Conservation (phyloP, 2,329 filamentous ascomycete genomes). For the Nannizzia gypsea region DNA sequence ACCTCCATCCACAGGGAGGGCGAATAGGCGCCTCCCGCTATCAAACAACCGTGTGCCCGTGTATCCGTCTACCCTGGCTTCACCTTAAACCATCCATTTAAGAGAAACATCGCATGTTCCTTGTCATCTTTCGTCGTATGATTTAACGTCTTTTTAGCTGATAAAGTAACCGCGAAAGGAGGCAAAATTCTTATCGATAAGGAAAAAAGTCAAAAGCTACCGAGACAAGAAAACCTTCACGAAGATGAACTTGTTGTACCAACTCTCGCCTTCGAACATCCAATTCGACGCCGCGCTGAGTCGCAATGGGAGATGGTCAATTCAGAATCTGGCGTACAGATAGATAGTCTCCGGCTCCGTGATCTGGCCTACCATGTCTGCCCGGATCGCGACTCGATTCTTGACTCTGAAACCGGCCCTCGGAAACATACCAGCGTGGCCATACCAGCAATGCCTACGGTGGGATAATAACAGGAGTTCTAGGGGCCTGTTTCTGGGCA, state of each 20-base stretch:
- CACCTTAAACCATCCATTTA: too few relatives aligned
- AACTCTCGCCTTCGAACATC: not conserved
- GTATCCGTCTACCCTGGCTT: too few relatives aligned
- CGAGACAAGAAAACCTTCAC: not conserved
- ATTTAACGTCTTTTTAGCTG: not conserved
- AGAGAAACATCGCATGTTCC: not conserved
- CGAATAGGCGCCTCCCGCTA: too few relatives aligned
- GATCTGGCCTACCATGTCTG: not conserved
- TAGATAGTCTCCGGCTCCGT: not conserved
- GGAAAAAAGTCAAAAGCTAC: not conserved
- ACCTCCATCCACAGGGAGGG: not conserved
- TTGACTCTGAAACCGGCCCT: not conserved
- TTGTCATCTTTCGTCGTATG: not conserved
- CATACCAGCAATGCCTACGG: not conserved
- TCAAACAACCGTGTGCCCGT: too few relatives aligned
- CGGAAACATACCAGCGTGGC: not conserved
- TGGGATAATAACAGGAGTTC: not conserved
- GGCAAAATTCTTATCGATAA: not conserved
- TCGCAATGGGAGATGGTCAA: slow-evolving; percentile 3
- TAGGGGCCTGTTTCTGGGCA: not conserved
- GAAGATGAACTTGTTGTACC: not conserved
- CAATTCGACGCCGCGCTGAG: not conserved
- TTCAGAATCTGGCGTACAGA: not conserved
- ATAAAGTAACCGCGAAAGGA: too few relatives aligned
- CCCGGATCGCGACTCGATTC: not conserved